These are phyloP conservation scores for Ustilago trichophora DNA, from an alignment of 1,284 basidiomycete genomes.

Conservation along the genomic window DNA sequence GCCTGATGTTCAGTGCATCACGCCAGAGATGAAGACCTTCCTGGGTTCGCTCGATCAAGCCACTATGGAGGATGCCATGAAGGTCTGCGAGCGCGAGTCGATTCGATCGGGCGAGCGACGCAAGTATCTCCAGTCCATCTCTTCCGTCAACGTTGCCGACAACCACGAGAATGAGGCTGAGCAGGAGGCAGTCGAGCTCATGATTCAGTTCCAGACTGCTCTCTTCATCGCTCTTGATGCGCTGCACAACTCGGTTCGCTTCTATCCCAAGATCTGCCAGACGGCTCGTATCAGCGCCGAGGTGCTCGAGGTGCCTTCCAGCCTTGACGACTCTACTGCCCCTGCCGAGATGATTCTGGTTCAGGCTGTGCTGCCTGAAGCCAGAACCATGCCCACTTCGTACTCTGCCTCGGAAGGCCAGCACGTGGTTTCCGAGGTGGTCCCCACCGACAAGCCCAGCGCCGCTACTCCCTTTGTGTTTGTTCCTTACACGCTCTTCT, in stretches of 20 bases:
- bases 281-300: slow-evolving; percentile 69
- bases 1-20: slow-evolving; percentile 68
- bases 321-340: slow-evolving; percentile 59
- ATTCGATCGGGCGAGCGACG: slow-evolving; percentile 62
- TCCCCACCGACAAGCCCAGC: slow-evolving; percentile 67
- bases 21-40: slow-evolving; percentile 68
- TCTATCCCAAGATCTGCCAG: slow-evolving; percentile 68
- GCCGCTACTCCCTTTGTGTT: slow-evolving; percentile 70
- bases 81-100: slow-evolving; percentile 67
- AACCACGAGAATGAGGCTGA: slow-evolving; percentile 44
- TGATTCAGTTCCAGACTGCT: slow-evolving; percentile 70
- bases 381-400: slow-evolving; percentile 55
- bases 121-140: slow-evolving; percentile 49
- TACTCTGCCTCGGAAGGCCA: slow-evolving; percentile 65
- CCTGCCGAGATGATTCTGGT: slow-evolving; percentile 68
- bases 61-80: slow-evolving; percentile 68
- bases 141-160: slow-evolving; percentile 41
- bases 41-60: slow-evolving; percentile 67
- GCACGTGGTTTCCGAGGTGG: slow-evolving; percentile 56
- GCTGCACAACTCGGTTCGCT: slow-evolving; percentile 68
- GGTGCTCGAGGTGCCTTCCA: slow-evolving; percentile 69
- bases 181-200: slow-evolving; percentile 65
- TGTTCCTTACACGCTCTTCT: slow-evolving; percentile 70
- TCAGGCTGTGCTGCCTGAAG: slow-evolving; percentile 69
- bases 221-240: slow-evolving; percentile 70